A percentile compares a stretch with the other conserved stretches of the same genome.
Conservation (phyloP, 257 asterid genomes). For the Striga asiatica region DNA sequence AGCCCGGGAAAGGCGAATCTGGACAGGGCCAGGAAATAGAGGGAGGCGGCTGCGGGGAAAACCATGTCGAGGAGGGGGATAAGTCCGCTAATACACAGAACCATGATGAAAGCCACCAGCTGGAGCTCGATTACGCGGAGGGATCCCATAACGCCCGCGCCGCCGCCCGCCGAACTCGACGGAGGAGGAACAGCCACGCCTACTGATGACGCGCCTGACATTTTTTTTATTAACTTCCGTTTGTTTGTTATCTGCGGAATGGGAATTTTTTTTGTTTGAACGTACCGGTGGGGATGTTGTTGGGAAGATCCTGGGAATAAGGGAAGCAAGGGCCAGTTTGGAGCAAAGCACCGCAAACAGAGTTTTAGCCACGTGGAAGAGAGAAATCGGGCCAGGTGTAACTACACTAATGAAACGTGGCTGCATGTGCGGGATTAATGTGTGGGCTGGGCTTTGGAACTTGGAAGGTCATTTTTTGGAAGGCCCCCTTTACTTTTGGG, state of each 20-base stretch:
- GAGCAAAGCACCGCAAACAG: constrained; percentile 12
- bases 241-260: not conserved
- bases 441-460: too few relatives aligned
- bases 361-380: too few relatives aligned
- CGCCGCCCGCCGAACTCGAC: not conserved
- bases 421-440: too few relatives aligned
- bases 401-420: too few relatives aligned
- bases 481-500: too few relatives aligned
- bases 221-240: not conserved
- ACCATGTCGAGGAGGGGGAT: constrained; percentile 66
- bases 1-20: constrained; percentile 54
- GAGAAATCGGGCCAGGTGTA: too few relatives aligned
- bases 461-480: too few relatives aligned
- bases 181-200: constrained; percentile 36
- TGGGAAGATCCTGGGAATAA: constrained; percentile 15
- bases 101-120: constrained; percentile 83
- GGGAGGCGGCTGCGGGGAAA: constrained; percentile 55
- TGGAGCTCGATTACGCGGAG: constrained; percentile 84
- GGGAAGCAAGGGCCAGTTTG: not conserved
- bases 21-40: constrained; percentile 44
- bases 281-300: not conserved
- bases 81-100: constrained; percentile 67
- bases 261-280: not conserved
- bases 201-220: constrained; percentile 59
- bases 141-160: constrained; percentile 66